Base-by-base conservation (phyloP, 768 basidiomycete species). In the Favolaschia claudopus region DNA sequence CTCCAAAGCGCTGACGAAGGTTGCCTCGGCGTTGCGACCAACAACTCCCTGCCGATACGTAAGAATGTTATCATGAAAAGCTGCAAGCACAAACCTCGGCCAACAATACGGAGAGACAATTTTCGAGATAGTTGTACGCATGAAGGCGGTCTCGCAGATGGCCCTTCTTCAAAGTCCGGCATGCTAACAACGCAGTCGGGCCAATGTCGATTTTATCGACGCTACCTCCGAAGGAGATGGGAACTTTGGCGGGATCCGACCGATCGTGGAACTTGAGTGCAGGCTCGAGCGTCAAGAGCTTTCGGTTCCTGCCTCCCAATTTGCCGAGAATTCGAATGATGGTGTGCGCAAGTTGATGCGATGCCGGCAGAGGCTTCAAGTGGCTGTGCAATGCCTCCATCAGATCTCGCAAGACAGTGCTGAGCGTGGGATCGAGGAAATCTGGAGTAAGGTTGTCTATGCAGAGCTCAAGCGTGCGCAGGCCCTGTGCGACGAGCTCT, bases 371-470 rank as follows among this genome's bases (percentile, higher is more conserved):
- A 0, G 97, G 97, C 68, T 91, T 93, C 44, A 99, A 79, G 67
- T 96, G 91, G 64, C 86, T 89, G 74, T 96, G 94, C 22, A 99
- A 82, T 0, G 95, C 96, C 61, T 92, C 91, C 93, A 95, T 99
- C 55, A 99, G 79, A 62, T 99, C 95, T 43, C 95, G 84, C 38
- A 97, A 82, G 39, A 99, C 95, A 0, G 92, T 93, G 61, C 88
- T 93, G 63, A 99, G 85, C 2, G 95, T 96, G 4, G 97, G 97
- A 68, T 99, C 96, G 27, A 99, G 83, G 79, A 99, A 99, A 74
- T 99, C 97, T 2, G 95, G 94, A 0, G 95, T 97, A 25, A 99
- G 84, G 70, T 99, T 99, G 78, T 99, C 97, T 68, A 99, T 96
- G 76, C 96, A 99, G n/a, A 99, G 82, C 73, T 99, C 97, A 57